Base-by-base conservation (phyloP, 2,329 filamentous ascomycete genomes). In the Westerdykella sp. region DNA sequence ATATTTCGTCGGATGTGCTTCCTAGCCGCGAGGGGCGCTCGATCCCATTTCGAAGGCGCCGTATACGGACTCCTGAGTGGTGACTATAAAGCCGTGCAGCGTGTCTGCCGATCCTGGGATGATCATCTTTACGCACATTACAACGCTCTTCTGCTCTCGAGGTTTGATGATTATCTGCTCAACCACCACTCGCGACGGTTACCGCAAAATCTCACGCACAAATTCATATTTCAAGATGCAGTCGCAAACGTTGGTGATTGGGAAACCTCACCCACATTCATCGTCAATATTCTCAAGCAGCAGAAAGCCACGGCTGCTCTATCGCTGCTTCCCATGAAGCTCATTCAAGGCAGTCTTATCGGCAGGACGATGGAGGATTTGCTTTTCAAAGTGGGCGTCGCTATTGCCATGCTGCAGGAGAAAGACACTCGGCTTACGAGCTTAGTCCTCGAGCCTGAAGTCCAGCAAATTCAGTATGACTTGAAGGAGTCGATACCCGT, bases 51-150 rank as follows among this genome's bases (percentile, higher is more conserved):
- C 57, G 89, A 98, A 68, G 80, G 83, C 43, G 93, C 91, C 14
- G 88, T 95, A 0, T 96, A 95, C 61, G 91, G 88, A 22, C 70
- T 96, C 11, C 75, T 98, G n/a, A 84, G 85, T 34, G 93, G 93
- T 39, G 88, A 96, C 59, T 77, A 89, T 39, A 71, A 78, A 31
- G 86, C 84, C 40, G 87, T 94, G 10, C 81, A 87, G 59, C 79
- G 80, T 51, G 81, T 91, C 32, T 89, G 87, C 61, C 75, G 78
- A 40, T 81, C 77, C 16, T 94, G 89, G 84, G 87, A 95, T 53
- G 91, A 97, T 59, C 81, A 84, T 55, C 75, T 96, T 14, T 95
- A 93, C 65, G 83, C 84, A 30, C 82, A 90, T 62, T 93, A 93
- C 72, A 96, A 94, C 59, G 83, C 86, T n/a, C 72, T 91, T 5